Base-by-base conservation (phyloP, 2,329 filamentous ascomycete species). In the Aspergillus arachidicola region DNA sequence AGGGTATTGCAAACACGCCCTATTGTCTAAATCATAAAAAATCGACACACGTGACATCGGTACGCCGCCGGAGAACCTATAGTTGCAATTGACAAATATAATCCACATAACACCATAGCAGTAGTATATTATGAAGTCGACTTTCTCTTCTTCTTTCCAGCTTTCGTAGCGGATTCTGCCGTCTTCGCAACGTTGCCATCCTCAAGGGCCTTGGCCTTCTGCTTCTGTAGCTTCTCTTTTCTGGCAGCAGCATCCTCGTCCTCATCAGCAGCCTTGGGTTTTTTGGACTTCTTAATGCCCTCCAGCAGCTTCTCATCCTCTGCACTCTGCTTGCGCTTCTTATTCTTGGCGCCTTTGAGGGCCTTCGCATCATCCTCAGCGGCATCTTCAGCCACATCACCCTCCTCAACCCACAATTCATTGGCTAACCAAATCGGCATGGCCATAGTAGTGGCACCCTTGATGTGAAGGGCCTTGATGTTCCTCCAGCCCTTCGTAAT, bases 351-450 rank as follows among this genome's bases (percentile, higher is more conserved):
- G 60, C 72, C 76, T 64, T 79, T 77, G 56, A 76, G 75, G 59
- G 67, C 71, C 46, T 76, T 73, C 58, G 68, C 71, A 14, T 68
- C 63, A 48, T 73, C 75, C 55, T 73, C 74, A 16, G 61, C 69
- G 45, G 76, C 72, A 45, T 77, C 80, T 67, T 86, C 81, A 50
- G 95, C 82, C 7, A 97, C 87, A 73, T 92, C 89, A 65, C 88
- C 85, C 64, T 90, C 87, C 68, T 95, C 91, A 19, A 90, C 79
- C 93, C 95, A 99, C 67, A 99, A 84, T 84, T 97, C 93, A 70
- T 93, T 90, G 5, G 94, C 91, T 75, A 97, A 82, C 92, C 93
- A 99, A 75, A 99, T 89, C n/a, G 95, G 95, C 73, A 99, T 84
- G 10, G 94, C 91, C 65, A 89, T 90, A 5, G 94, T 97, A 74